Evolutionary conservation across 345 rosid genomes (phyloP).

Genomic region (Eucalyptus erythrocorys): DNA sequence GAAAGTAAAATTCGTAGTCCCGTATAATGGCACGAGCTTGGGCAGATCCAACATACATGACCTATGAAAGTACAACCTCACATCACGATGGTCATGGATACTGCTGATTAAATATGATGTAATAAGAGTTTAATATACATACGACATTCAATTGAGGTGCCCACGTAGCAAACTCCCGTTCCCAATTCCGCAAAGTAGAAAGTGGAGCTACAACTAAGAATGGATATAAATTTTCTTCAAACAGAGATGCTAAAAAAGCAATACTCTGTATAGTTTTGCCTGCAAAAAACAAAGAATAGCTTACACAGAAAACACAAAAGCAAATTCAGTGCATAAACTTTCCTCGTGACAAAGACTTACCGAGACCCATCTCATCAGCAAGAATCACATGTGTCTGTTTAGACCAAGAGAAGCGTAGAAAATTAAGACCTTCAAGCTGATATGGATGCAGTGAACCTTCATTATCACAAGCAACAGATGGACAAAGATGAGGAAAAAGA

Average conservation of each 20-base stretch:
- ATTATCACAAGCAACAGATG: conserved; percentile 4
- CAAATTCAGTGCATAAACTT: neutral
- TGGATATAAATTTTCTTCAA: conserved; percentile 45
- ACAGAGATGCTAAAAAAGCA: conserved; percentile 95
- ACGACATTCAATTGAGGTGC: conserved; percentile 99
- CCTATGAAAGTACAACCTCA: conserved; percentile 14
- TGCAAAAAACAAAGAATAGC: conserved; percentile 16
- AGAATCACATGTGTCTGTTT: conserved; percentile 96
- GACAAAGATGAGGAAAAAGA: conserved; percentile 3
- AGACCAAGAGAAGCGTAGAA: conserved; percentile 93
- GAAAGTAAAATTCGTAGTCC: conserved; percentile 86
- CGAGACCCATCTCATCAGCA: conserved; percentile 99
- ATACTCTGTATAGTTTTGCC: conserved; percentile 99
- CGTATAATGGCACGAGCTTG: conserved; percentile 87
- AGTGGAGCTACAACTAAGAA: conserved; percentile 99
- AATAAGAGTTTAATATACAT: conserved; percentile 14
- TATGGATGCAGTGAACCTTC: conserved; percentile 94
- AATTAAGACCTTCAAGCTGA: conserved; percentile 96
- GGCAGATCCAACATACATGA: conserved; percentile 88
- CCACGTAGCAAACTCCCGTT: conserved; percentile 97
- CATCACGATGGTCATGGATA: neutral
- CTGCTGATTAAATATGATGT: neutral
- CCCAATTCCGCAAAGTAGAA: conserved; percentile 98
- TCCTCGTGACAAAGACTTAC: conserved; percentile 19
- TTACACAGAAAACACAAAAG: neutral